Conservation (phyloP, 768 basidiomycete genomes). For the Mycena floridula region DNA sequence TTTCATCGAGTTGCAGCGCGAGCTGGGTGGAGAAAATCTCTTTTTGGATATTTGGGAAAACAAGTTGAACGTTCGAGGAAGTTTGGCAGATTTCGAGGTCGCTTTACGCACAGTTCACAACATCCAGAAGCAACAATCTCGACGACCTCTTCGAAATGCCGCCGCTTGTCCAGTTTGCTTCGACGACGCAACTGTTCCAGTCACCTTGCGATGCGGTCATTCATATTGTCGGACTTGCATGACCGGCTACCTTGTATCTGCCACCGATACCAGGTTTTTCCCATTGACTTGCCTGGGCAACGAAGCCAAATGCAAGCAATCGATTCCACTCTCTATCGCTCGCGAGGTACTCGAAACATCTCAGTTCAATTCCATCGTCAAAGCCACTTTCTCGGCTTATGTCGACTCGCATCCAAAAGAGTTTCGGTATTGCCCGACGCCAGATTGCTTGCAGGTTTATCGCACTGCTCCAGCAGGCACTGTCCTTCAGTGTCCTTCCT, state of each 20-base stretch:
- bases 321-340: conserved; percentile 49
- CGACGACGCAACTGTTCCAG: conserved; percentile 42
- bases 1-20: conserved; percentile 36
- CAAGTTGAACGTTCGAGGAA: conserved; percentile 50
- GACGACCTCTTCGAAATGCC: conserved; percentile 13
- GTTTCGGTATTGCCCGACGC: conserved; percentile 72
- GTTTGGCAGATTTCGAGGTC: conserved; percentile 34
- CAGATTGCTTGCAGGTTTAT: conserved; percentile 74
- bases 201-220: conserved; percentile 60
- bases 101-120: conserved; percentile 34
- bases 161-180: conserved; percentile 67
- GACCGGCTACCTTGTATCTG: conserved; percentile 47
- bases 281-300: conserved; percentile 70
- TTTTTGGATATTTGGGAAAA: conserved; percentile 37
- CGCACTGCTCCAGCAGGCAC: conserved; percentile 43
- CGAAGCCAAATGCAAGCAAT: conserved; percentile 49
- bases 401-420: conserved; percentile 54
- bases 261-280: conserved; percentile 53
- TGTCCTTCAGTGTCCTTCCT: conserved; percentile 64
- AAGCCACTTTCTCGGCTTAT: conserved; percentile 56
- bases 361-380: conserved; percentile 50
- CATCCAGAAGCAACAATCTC: conserved; percentile 20
- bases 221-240: conserved; percentile 63
- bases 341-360: conserved; percentile 40
- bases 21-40: conserved; percentile 55